Evolutionary conservation across 345 rosid genomes (phyloP).

Genomic region (Populus ilicifolia): DNA sequence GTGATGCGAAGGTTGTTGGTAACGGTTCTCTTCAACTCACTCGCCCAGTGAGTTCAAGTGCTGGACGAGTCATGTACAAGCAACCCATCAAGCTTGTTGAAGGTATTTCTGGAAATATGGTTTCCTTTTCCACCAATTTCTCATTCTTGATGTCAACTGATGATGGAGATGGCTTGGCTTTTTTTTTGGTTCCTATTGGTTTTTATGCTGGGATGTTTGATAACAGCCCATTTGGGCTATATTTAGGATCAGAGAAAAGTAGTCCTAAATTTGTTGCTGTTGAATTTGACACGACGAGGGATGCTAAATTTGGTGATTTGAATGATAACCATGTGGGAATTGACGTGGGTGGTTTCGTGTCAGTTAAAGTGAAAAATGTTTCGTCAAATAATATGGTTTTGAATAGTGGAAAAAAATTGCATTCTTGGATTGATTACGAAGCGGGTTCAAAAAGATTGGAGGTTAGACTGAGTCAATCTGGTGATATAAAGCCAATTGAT

Average conservation of each 20-base stretch:
- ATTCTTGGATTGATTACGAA: conserved; percentile 64
- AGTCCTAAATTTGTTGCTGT: conserved; percentile 37
- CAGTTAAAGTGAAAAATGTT: conserved; percentile 40
- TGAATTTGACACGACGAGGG: conserved; percentile 48
- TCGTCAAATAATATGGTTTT: conserved; percentile 33
- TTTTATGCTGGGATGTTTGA: conserved; percentile 31
- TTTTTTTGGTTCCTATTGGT: conserved; percentile 54
- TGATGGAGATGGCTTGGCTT: conserved; percentile 59
- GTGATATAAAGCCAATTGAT: conserved; percentile 38
- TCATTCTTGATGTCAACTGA: conserved; percentile 51
- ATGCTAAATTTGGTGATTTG: conserved; percentile 37
- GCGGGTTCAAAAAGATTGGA: conserved; percentile 58
- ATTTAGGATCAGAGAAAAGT: conserved; percentile 27
- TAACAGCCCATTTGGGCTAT: conserved; percentile 45
- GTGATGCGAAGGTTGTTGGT: conserved; percentile 52
- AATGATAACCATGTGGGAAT: conserved; percentile 51
- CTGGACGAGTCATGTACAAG: conserved; percentile 60
- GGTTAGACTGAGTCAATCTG: conserved; percentile 51
- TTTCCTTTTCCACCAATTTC: conserved; percentile 60
- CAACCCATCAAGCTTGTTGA: conserved; percentile 56
- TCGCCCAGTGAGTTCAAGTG: conserved; percentile 37
- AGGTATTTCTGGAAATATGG: conserved; percentile 40
- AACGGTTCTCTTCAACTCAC: conserved; percentile 58
- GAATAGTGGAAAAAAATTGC: conserved; percentile 44
- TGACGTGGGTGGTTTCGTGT: conserved; percentile 44